These are phyloP conservation scores for Verticillium nubilum DNA, from an alignment of 2,329 filamentous ascomycete species.

Conservation along the genomic window DNA sequence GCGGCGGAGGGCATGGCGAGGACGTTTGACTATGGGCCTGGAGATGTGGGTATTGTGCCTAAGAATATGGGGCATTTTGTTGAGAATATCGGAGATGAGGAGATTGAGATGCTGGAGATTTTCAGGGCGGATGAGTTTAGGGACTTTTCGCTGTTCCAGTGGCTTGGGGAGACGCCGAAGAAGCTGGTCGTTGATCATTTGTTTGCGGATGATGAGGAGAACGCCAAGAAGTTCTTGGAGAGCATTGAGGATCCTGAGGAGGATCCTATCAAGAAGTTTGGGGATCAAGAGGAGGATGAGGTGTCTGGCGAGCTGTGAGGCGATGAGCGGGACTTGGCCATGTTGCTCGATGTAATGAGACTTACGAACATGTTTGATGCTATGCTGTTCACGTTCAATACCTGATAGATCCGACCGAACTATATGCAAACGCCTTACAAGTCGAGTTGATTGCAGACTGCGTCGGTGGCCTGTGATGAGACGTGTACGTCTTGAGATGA, in stretches of 20 bases:
- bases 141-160: conserved; percentile 70
- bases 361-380: no score
- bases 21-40: conserved; percentile 71
- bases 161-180: conserved; percentile 67
- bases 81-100: conserved; percentile 74
- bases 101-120: conserved; percentile 70
- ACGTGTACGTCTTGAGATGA: no score
- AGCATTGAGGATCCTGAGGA: conserved; percentile 58
- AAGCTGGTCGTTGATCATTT: conserved; percentile 61
- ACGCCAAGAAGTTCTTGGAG: conserved; percentile 56
- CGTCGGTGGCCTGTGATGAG: no score
- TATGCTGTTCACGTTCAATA: no score
- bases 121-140: conserved; percentile 67
- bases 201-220: conserved; percentile 56
- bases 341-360: no score
- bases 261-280: conserved; percentile 40
- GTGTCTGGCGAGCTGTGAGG: conserved; percentile 7
- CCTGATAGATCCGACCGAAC: no score
- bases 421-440: no score
- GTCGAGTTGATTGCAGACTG: no score
- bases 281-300: neutral
- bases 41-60: conserved; percentile 73
- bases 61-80: conserved; percentile 77
- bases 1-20: conserved; percentile 61
- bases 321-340: no score